Evolutionary conservation across 2,329 filamentous ascomycete genomes (phyloP), one percentile per base, ranked within the genome.

Genomic region (Diaporthe citri): DNA sequence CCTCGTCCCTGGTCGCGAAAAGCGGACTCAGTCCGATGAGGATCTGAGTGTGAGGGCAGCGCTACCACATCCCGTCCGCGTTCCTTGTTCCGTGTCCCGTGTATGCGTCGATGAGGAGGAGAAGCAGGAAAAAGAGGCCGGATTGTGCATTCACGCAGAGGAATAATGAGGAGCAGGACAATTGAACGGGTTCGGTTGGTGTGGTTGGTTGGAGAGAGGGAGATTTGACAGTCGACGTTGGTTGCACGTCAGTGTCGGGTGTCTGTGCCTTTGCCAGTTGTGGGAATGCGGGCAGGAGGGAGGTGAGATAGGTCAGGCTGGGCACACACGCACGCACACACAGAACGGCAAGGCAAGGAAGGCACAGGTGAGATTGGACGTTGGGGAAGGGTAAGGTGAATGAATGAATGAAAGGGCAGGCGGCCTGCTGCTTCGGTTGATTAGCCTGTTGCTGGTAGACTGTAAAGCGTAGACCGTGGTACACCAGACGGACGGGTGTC

Each of bases 1-100:
- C 31, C 51, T 34, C 46, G 36, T 52, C 43, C 48, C 52, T 34
- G 41, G 60, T 74, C 52, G 59, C 67, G 34, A 55, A 59, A 48
- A 55, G 60, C 60, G 69, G 69, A 76, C 75, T 75, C 75, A 76
- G 75, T 76, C 75, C 75, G 69, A 55, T 59, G 75, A 76, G 75
- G 75, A 76, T 74, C 75, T 76, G 75, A 76, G 75, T 43, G n/a
- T 36, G 59, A 72, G 51, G 62, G 52, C 60, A 72, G 59, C 34
- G 69, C 75, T 76, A 76, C 72, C 75, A 20, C 75, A 76, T 76
- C 62, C 75, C 75, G 72, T 52, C 39, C 69, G 46, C 41, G 36
- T 60, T 51, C 39, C 60, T 64, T 64, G 60, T 64, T 64, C 60
- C 60, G 60, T 31, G 4, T 64, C 60, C 36, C 34, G 43, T 41